Percentiles rank a stretch among this genome's conserved stretches.
phyloP scores from a whole-genome alignment of 2,329 filamentous ascomycete genomes.

The Fusarium keratoplasticum region DNA sequence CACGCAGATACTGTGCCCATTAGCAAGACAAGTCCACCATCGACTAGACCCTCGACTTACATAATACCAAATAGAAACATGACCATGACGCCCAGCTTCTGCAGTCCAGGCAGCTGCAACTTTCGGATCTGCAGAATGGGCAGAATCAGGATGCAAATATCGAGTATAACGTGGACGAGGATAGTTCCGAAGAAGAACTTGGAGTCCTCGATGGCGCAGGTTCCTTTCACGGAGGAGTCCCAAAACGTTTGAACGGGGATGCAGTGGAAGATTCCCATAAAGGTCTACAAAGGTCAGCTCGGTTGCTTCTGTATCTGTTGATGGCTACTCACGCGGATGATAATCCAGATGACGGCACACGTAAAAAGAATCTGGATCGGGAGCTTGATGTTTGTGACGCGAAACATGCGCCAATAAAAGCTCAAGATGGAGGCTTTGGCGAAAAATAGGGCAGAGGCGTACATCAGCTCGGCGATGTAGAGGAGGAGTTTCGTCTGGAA shows the following conservation, averaged over 20 bases:
- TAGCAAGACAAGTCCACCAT: neutral
- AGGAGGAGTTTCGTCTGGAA: slow-evolving; percentile 21
- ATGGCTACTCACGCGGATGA: slow-evolving; percentile 35
- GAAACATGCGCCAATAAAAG: slow-evolving; percentile 49
- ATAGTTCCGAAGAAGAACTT: slow-evolving; percentile 51
- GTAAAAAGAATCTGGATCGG: slow-evolving; percentile 43
- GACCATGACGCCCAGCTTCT: slow-evolving; percentile 44
- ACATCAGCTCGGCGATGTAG: slow-evolving; percentile 42
- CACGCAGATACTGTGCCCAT: slow-evolving; percentile 24
- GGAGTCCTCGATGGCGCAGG: slow-evolving; percentile 40
- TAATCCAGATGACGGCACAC: slow-evolving; percentile 43
- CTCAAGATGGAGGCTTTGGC: slow-evolving; percentile 44
- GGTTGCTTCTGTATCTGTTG: neutral
- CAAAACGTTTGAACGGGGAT: slow-evolving; percentile 32
- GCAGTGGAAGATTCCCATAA: slow-evolving; percentile 36
- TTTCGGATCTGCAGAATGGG: slow-evolving; percentile 47
- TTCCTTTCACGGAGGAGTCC: slow-evolving; percentile 14
- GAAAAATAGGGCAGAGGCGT: slow-evolving; percentile 43
- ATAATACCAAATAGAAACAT: slow-evolving; percentile 48
- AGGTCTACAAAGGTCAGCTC: slow-evolving; percentile 23
- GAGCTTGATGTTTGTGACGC: slow-evolving; percentile 39
- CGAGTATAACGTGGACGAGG: slow-evolving; percentile 46
- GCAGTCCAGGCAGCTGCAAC: slow-evolving; percentile 42
- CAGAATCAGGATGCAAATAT: slow-evolving; percentile 46
- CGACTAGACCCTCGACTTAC: slow-evolving; percentile 26